Evolutionary conservation across 2,329 filamentous ascomycete genomes (phyloP).

Genomic region (Rhytidhysteron rufulum): DNA sequence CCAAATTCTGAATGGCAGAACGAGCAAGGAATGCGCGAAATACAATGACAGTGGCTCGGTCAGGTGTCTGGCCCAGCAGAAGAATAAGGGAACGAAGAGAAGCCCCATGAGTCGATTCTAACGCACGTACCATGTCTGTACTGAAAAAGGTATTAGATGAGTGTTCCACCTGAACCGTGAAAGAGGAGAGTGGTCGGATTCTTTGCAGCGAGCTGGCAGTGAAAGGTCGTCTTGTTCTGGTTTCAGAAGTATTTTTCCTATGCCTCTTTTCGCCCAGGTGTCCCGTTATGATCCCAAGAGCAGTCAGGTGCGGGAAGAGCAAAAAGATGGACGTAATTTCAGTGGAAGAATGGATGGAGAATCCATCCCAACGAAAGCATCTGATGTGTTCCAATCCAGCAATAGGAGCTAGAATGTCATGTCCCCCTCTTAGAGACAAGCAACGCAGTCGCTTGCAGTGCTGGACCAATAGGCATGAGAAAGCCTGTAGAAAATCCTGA

Average conservation of each 20-base stretch:
- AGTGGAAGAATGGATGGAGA: conserved; percentile 14
- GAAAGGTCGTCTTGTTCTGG: conserved; percentile 13
- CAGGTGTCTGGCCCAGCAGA: not conserved
- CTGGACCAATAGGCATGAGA: conserved; percentile 13
- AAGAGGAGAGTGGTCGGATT: conserved; percentile 15
- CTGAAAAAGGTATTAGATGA: conserved; percentile 18
- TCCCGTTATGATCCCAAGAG: conserved; percentile 17
- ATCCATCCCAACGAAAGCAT: conserved; percentile 25
- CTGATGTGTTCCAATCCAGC: conserved; percentile 10
- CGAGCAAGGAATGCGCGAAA: not conserved
- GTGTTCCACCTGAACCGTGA: conserved; percentile 16
- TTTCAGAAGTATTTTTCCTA: conserved; percentile 6
- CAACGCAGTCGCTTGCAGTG: conserved; percentile 14
- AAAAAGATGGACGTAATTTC: conserved; percentile 19
- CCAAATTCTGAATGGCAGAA: conserved; percentile 7
- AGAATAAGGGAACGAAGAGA: conserved; percentile 5
- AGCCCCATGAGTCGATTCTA: conserved; percentile 11
- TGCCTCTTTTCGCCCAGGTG: not conserved
- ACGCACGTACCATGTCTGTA: conserved; percentile 13
- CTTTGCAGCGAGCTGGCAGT: conserved; percentile 12
- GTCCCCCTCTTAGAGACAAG: conserved; percentile 21
- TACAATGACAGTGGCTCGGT: not conserved
- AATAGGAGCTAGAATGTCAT: conserved; percentile 19
- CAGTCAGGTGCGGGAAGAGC: conserved; percentile 13
- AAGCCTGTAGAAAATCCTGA: conserved; percentile 16